Evolutionary conservation across 2,329 filamentous ascomycete genomes (phyloP).

Genomic region (Anisogramma anomala): DNA sequence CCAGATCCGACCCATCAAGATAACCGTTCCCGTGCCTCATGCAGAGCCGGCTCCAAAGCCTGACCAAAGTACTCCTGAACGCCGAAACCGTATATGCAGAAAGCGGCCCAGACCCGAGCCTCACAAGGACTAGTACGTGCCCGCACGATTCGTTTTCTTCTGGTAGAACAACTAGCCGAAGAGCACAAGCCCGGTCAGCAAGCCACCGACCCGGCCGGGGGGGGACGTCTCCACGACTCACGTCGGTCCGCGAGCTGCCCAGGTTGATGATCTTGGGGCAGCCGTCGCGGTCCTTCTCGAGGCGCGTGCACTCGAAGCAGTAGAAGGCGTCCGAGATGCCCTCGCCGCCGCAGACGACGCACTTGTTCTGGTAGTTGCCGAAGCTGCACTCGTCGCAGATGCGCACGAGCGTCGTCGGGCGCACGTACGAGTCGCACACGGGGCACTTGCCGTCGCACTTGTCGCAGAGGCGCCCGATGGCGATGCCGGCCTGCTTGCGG

Average conservation of each 20-base stretch:
- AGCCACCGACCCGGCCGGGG: too few species aligned
- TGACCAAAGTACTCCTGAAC: slow-evolving; percentile 9
- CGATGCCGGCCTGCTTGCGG: slow-evolving; percentile 94
- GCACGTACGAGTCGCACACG: slow-evolving; percentile 97
- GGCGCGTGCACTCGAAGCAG: slow-evolving; percentile 93
- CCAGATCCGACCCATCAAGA: too few species aligned
- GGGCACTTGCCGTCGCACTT: slow-evolving; percentile 99
- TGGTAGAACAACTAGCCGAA: slow-evolving; percentile 45
- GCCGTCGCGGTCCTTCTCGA: slow-evolving; percentile 94
- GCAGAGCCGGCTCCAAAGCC: background rate
- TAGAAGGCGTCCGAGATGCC: slow-evolving; percentile 98
- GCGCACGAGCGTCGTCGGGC: slow-evolving; percentile 88
- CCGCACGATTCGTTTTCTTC: slow-evolving; percentile 54
- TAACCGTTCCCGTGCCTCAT: background rate
- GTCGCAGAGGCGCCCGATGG: slow-evolving; percentile 96
- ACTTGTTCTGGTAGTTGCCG: slow-evolving; percentile 99
- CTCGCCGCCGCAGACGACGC: slow-evolving; percentile 95
- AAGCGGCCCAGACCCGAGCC: slow-evolving; percentile 37
- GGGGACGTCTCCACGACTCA: too few species aligned
- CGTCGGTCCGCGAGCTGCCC: slow-evolving; percentile 87
- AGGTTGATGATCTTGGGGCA: slow-evolving; percentile 99
- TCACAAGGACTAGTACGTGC: slow-evolving; percentile 40
- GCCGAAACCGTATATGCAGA: slow-evolving; percentile 9
- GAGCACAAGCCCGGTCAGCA: too few species aligned
- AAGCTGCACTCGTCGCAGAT: slow-evolving; percentile 99